Evolutionary conservation across 495 filamentous ascomycete species (phyloP), one percentile per base, ranked within the genome.

Genomic region (Penicillium odoratum): DNA sequence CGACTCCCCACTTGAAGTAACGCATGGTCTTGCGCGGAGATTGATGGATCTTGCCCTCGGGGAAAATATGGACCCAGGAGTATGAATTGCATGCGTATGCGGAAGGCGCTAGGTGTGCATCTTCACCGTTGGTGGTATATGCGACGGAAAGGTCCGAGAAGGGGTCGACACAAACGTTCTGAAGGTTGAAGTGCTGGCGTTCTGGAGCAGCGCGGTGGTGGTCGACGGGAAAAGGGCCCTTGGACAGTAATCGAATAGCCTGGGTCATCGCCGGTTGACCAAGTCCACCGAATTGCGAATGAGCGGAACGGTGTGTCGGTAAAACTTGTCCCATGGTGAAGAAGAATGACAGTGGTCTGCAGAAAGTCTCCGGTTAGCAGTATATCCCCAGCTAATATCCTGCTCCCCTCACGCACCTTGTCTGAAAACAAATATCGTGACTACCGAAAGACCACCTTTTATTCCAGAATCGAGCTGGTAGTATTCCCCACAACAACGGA

Each of bases 1-100:
- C 88, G 7, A 97, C 77, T 6, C 94, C 94, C 94, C 94, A 98
- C 71, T 94, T 96, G 83, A 97, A 97, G 76, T 98, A 98, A 10
- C 93, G 88, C 83, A 97, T 88, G 36, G 85, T 83, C 60, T 86
- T 85, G 31, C 79, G 70, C 3, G 88, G 84, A 55, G 92, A 85
- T 75, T 98, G 94, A 73, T 98, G 93, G 25, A 97, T 89, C 60
- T 87, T 88, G 13, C 92, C 94, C 72, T 98, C 94, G 36, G 94
- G 94, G 74, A 97, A 98, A 44, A 98, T 88, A 73, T 98, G 94
- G 3, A 98, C 76, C 94, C 93, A 97, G 40, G 81, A 79, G 71
- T 89, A 77, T 3, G 85, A 84, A 57, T 82, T 78, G 66, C 73
- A 80, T 25, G 76, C 59, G 74, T 85, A 93, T 48, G 84, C 87